Evolutionary conservation across 192 early-diverging fungal species (phyloP).

Genomic region (Podila clonocystis): DNA sequence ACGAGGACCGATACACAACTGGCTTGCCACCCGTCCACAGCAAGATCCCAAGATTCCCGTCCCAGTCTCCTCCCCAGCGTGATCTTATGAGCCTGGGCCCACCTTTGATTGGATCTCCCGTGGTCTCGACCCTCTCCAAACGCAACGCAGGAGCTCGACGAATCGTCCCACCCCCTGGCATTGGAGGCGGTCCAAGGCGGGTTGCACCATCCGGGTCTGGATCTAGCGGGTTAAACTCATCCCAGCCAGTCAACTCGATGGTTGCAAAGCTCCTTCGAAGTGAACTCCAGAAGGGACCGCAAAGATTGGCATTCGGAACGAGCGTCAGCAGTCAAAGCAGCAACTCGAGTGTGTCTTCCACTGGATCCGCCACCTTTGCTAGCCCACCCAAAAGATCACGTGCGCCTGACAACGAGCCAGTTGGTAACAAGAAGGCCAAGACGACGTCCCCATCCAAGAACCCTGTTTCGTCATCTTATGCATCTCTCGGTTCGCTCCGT

Average conservation of each 20-base stretch:
- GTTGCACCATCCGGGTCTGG: conserved; percentile 2
- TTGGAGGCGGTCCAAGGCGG: conserved; percentile 27
- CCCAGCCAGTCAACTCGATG: not conserved
- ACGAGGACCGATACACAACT: conserved; percentile 28
- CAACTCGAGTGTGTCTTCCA: not conserved
- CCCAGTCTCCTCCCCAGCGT: not conserved
- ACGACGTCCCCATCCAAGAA: not conserved
- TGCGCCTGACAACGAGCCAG: not conserved
- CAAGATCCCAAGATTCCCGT: conserved; percentile 8
- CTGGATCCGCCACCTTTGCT: not conserved
- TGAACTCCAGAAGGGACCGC: conserved; percentile 4
- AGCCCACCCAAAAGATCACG: not conserved
- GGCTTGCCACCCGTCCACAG: conserved; percentile 14
- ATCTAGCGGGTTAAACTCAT: not conserved
- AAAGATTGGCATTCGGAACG: not conserved
- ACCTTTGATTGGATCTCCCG: not conserved
- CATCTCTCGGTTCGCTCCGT: too few species aligned
- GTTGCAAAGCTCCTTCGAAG: not conserved
- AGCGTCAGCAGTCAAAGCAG: not conserved
- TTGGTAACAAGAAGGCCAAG: not conserved
- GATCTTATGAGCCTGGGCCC: not conserved
- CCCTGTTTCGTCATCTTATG: too few species aligned
- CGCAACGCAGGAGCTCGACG: not conserved
- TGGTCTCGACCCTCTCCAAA: not conserved
- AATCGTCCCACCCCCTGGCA: conserved; percentile 3